A percentile compares a stretch with the other conserved stretches of the same genome.
Evolutionary conservation across 2,329 filamentous ascomycete genomes (phyloP).

Genomic region (Colletotrichum navitas): DNA sequence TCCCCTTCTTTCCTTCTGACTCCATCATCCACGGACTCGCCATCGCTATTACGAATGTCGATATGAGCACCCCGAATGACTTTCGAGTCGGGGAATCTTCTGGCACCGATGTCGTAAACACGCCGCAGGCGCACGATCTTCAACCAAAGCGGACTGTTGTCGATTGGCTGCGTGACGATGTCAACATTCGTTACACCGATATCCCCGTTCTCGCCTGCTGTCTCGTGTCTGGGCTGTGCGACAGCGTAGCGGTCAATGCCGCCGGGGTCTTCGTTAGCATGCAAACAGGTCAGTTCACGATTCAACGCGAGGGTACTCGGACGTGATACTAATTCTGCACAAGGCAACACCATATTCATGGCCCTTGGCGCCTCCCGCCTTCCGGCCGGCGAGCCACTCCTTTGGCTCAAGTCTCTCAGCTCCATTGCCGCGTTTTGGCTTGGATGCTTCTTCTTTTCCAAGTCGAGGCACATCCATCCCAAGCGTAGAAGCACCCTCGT

Average conservation of each 20-base stretch:
- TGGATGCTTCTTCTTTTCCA: slow-evolving; percentile 63
- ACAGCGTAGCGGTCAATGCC: slow-evolving; percentile 57
- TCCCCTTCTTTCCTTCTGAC: background rate
- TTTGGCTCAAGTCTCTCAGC: slow-evolving; percentile 65
- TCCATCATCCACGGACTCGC: background rate
- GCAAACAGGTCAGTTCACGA: slow-evolving; percentile 49
- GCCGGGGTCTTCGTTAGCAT: slow-evolving; percentile 56
- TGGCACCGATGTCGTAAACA: slow-evolving; percentile 33
- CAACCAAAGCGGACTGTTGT: slow-evolving; percentile 27
- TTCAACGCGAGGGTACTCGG: background rate
- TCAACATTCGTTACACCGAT: slow-evolving; percentile 47
- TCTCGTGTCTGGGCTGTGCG: slow-evolving; percentile 55
- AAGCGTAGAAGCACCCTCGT: slow-evolving; percentile 58
- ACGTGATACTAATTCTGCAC: background rate
- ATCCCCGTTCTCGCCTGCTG: slow-evolving; percentile 56
- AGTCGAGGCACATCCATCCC: slow-evolving; percentile 51
- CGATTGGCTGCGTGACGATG: slow-evolving; percentile 42
- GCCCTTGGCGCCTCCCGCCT: slow-evolving; percentile 68
- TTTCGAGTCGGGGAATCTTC: slow-evolving; percentile 33
- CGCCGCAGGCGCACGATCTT: background rate
- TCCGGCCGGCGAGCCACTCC: slow-evolving; percentile 62
- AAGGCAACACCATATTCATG: slow-evolving; percentile 73
- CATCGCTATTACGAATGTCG: background rate
- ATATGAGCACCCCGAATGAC: slow-evolving; percentile 32
- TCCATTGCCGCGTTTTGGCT: slow-evolving; percentile 67